These are phyloP conservation scores for Penicillium sp. DNA, from an alignment of 2,329 filamentous ascomycete species.

Conservation along the genomic window DNA sequence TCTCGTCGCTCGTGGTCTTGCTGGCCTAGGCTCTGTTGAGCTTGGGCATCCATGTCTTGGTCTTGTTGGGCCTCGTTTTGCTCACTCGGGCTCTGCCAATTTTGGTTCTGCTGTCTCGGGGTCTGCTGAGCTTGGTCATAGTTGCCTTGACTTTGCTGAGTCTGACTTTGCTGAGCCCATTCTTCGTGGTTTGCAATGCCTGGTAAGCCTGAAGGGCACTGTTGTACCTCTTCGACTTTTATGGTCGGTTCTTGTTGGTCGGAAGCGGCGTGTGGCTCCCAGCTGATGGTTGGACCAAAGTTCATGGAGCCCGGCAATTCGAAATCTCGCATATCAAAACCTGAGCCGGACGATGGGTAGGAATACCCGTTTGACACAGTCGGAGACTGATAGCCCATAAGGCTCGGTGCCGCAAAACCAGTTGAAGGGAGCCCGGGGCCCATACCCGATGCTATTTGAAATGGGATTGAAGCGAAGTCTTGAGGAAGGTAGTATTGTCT, in stretches of 20 bases:
- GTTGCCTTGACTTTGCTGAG: background rate
- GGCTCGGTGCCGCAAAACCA: background rate
- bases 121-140: background rate
- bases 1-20: background rate
- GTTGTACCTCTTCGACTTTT: background rate
- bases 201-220: background rate
- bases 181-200: background rate
- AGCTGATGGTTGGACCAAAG: slow-evolving; percentile 2
- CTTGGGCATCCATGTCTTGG: background rate
- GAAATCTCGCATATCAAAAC: background rate
- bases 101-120: background rate
- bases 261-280: slow-evolving; percentile 1
- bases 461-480: background rate
- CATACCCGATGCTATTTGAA: background rate
- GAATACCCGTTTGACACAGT: background rate
- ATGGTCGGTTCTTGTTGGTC: background rate
- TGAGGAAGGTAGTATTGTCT: slow-evolving; percentile 8
- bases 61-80: background rate
- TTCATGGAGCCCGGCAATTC: background rate
- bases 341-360: background rate
- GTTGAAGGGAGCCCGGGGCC: background rate
- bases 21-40: background rate
- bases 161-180: background rate
- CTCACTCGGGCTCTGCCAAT: background rate
- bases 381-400: background rate